Evolutionary conservation across 2,329 filamentous ascomycete genomes (phyloP).

Genomic region (Orbilia blumenaviensis): DNA sequence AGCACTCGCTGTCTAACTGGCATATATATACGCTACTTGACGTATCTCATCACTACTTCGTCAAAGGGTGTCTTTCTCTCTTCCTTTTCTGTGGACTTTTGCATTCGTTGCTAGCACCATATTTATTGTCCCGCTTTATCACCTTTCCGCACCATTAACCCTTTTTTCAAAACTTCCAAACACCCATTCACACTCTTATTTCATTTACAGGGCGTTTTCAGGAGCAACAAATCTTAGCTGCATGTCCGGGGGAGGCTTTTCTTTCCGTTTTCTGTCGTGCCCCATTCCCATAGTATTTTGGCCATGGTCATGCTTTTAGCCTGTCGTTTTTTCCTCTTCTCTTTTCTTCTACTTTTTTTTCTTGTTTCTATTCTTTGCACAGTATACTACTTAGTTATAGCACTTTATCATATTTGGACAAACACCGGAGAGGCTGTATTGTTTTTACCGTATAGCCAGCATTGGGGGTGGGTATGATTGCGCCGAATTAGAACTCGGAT

Average conservation of each 20-base stretch:
- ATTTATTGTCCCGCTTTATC: neutral
- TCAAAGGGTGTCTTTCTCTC: neutral
- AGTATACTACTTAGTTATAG: no score
- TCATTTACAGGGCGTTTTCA: conserved; percentile 16
- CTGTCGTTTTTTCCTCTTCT: neutral
- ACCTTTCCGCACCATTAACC: neutral
- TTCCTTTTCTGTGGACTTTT: neutral
- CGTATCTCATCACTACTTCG: no score
- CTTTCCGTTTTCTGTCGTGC: neutral
- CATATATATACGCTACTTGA: neutral
- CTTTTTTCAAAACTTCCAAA: neutral
- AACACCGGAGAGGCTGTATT: no score
- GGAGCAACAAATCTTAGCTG: neutral
- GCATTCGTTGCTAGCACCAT: neutral
- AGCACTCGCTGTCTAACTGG: no score
- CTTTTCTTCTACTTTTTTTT: neutral
- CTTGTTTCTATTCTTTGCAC: neutral
- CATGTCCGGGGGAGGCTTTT: neutral
- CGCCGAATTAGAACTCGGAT: no score
- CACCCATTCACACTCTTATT: neutral
- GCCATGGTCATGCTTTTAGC: conserved; percentile 6
- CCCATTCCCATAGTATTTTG: no score
- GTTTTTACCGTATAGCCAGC: no score
- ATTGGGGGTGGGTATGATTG: no score
- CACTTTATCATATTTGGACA: no score